Percentiles rank a stretch among this genome's conserved stretches.
Evolutionary conservation across 1,139 yeast species (phyloP).

Genomic region (Hyphopichia fennica): DNA sequence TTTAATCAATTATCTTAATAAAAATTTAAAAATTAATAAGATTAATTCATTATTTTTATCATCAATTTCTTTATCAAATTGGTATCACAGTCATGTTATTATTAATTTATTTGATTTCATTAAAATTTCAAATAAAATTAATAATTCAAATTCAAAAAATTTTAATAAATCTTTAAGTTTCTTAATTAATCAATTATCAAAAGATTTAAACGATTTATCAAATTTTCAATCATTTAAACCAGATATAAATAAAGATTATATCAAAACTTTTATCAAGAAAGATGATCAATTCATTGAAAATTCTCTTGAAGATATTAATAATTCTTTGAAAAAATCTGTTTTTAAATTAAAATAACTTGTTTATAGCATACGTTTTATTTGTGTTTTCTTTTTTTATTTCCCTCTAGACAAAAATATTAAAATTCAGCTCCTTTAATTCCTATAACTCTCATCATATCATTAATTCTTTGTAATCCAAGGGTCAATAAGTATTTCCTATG

Average conservation of each 20-base stretch:
- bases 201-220: constrained; percentile 9
- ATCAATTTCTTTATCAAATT: too few relatives aligned
- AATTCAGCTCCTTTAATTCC: constrained; percentile 12
- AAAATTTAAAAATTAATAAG: constrained; percentile 31
- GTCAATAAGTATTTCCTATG: constrained; percentile 41
- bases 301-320: constrained; percentile 1
- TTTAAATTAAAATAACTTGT: neutral
- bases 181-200: constrained; percentile 9
- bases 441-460: constrained; percentile 27
- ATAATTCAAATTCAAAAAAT: neutral
- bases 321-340: constrained; percentile 4
- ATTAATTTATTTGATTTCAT: constrained; percentile 25
- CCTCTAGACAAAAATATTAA: too few relatives aligned
- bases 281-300: constrained; percentile 1
- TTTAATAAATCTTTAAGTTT: neutral
- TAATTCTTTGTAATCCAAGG: constrained; percentile 30
- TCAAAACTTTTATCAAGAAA: neutral
- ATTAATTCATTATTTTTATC: constrained; percentile 14
- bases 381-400: neutral
- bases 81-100: constrained; percentile 24
- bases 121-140: constrained; percentile 12
- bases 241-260: neutral
- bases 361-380: neutral
- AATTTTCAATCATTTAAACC: neutral
- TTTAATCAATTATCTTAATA: constrained; percentile 26